Base-by-base conservation (phyloP, 2,329 filamentous ascomycete species). In the Cryphonectria naterciae region DNA sequence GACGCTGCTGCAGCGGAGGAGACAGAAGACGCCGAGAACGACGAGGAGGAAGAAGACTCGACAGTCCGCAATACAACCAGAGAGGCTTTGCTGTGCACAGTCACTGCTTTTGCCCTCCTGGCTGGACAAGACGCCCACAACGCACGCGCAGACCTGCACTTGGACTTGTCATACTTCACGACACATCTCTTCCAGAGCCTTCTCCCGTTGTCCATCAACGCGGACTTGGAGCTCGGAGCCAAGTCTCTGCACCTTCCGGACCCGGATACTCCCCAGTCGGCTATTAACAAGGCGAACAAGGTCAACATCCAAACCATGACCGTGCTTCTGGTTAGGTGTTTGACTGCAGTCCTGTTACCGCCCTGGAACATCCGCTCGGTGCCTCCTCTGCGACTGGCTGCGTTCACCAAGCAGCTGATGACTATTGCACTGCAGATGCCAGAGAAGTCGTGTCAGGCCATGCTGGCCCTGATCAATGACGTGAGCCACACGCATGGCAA, bases 231-330 rank as follows among this genome's bases (percentile, higher is more conserved):
- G 80, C 89, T 93, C 72, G 91, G 92, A 65, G 85, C 85, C 70
- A 94, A 92, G 77, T 91, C 92, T 17, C 85, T 94, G 17, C 89
- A 92, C 77, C 87, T 95, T 13, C 86, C 88, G 0, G 89, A 95
- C 78, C 89, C 92, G 2, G 84, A 90, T 76, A 77, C 81, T 52
- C 79, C 80, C n/a, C 78, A 78, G 58, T 80, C 79, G n/a, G 76
- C 79, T 74, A 77, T 83, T 74, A 74, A 80, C 71, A 76, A 82
- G 68, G 77, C 80, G 65, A 82, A 82, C 77, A 96, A 93, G 80
- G 90, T 99, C 83, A 98, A 99, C 82, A 90, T 98, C 69, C 93
- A 97, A 78, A 99, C 96, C 0, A 97, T 95, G 0, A 96, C 95
- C 2, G 94, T 98, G 25, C 90, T 99, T 37, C 89, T 99, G 68